Percentiles rank a stretch among this genome's conserved stretches.
Evolutionary conservation across 129 eudicot genomes (phyloP).

Genomic region (Helichrysum umbraculigerum): DNA sequence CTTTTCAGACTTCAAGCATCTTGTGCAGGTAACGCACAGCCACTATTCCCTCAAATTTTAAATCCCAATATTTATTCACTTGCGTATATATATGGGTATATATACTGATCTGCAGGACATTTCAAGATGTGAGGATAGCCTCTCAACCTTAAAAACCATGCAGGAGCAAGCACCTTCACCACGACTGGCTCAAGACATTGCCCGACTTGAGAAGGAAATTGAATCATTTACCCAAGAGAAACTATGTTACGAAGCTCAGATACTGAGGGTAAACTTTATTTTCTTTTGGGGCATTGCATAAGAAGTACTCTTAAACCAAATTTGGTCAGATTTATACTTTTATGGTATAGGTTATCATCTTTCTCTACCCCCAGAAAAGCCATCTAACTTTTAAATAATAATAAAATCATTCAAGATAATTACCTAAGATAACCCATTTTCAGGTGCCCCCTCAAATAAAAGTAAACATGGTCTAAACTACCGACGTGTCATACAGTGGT

Average conservation of each 20-base stretch:
- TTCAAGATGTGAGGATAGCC: slow-evolving; percentile 78
- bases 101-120: slow-evolving; percentile 62
- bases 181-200: slow-evolving; percentile 71
- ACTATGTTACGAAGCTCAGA: slow-evolving; percentile 93
- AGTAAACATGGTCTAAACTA: background rate
- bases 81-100: slow-evolving; percentile 8
- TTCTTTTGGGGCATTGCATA: background rate
- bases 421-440: background rate
- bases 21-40: slow-evolving; percentile 65
- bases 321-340: background rate
- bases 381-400: background rate
- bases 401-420: background rate
- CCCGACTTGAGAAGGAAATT: slow-evolving; percentile 78
- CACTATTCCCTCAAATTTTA: background rate
- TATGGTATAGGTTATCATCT: background rate
- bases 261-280: slow-evolving; percentile 58
- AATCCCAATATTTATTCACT: background rate
- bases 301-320: background rate
- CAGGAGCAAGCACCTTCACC: slow-evolving; percentile 75
- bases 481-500: background rate
- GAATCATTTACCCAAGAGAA: slow-evolving; percentile 79
- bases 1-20: slow-evolving; percentile 96
- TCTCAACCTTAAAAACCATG: slow-evolving; percentile 73
- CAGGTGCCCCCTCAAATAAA: background rate
- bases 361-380: background rate